Evolutionary conservation across 2,329 filamentous ascomycete species (phyloP).

Genomic region (Colletotrichum graminicola): DNA sequence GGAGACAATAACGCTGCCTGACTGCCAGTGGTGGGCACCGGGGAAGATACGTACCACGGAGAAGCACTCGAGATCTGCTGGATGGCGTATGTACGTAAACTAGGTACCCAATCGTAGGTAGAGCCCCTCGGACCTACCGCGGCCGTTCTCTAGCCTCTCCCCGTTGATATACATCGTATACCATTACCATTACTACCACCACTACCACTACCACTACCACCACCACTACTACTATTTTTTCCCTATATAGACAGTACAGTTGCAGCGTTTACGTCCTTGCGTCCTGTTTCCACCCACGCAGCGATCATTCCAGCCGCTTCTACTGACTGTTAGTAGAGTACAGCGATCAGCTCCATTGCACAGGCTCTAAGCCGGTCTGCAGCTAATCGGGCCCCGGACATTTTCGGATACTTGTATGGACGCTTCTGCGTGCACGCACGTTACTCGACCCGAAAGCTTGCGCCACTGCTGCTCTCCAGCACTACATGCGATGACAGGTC

Average conservation of each 20-base stretch:
- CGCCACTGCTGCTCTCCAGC: neutral
- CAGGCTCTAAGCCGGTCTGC: neutral
- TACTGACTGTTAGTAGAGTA: conserved; percentile 10
- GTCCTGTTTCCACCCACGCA: conserved; percentile 11
- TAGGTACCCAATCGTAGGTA: neutral
- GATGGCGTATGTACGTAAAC: neutral
- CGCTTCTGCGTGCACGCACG: neutral
- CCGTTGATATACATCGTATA: neutral
- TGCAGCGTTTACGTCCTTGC: neutral
- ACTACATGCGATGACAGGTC: neutral
- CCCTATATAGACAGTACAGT: neutral
- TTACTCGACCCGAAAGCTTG: neutral
- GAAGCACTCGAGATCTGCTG: neutral
- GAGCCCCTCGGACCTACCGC: conserved; percentile 32
- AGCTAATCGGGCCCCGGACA: neutral
- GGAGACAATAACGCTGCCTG: conserved; percentile 4
- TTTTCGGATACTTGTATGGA: neutral
- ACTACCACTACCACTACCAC: neutral
- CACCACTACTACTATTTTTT: neutral
- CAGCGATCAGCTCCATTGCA: neutral
- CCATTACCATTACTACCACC: neutral
- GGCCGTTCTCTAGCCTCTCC: conserved; percentile 22
- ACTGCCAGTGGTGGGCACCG: neutral
- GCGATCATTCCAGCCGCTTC: conserved; percentile 6
- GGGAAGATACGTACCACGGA: neutral